Evolutionary conservation across 306 rosid species (phyloP), one percentile per base, ranked within the genome.

Genomic region (Cucurbita maxima): DNA sequence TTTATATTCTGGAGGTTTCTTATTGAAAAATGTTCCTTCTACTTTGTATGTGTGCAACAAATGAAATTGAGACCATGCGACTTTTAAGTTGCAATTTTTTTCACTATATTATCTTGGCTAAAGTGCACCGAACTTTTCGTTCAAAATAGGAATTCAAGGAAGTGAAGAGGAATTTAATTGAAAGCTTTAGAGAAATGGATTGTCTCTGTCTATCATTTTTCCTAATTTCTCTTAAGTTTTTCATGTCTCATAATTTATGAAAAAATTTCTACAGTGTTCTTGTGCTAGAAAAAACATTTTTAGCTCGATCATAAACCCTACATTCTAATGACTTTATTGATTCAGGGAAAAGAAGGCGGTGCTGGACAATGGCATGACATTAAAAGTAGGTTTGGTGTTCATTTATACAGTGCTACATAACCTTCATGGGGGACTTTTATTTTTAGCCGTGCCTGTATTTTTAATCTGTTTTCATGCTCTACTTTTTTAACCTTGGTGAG

Each of bases 321-420:
- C 34, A 19, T 57, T 66, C 73, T 78, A 53, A 10, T 76, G 57
- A 50, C 72, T 43, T 25, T 74, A 3, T 79, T 44, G 34, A 74
- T 82, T 69, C 81, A 90, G 97, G 94, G 89, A 89, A 56, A 90
- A 85, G 77, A 85, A 85, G 77, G 97, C 84, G 2, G 79, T 83
- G 60, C 85, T 90, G 86, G 83, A 87, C 78, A 89, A 85, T 57
- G 98, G 96, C 83, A 72, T 83, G 76, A 79, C 81, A 18, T 50
- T 93, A 58, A 95, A 93, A 84, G 98, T 90, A 85, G 87, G 97
- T 80, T 80, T 34, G 45, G 51, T 76, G 36, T 38, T 57, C 52
- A 54, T 77, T 70, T 76, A 34, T 34, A 9, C 8, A 72, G 20
- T 64, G 34, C 34, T 63, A 41, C 53, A 8, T 34, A 30, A 60